These are phyloP conservation scores for Podaxis sp. DNA, from an alignment of 768 basidiomycete species.

Conservation along the genomic window DNA sequence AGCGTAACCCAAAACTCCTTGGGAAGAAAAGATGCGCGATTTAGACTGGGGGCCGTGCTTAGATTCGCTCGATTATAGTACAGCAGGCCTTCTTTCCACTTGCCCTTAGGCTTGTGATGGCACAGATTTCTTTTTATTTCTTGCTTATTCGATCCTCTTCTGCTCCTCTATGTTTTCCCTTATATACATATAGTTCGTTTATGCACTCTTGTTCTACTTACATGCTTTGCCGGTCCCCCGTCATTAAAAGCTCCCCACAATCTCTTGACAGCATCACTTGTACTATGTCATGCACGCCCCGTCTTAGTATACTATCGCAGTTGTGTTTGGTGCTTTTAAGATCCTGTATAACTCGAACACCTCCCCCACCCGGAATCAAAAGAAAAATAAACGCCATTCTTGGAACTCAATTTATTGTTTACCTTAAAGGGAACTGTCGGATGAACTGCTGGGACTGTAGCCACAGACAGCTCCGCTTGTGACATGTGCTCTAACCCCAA, in stretches of 20 bases:
- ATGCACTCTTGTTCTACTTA: constrained; percentile 3
- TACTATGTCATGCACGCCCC: not conserved
- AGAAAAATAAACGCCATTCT: not conserved
- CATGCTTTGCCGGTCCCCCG: constrained; percentile 1
- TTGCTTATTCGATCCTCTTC: constrained; percentile 6
- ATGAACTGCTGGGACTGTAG: not conserved
- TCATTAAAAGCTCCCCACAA: constrained; percentile 9
- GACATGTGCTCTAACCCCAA: constrained; percentile 27
- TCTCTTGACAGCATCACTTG: constrained; percentile 13
- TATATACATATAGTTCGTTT: constrained; percentile 2
- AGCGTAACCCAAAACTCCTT: not conserved
- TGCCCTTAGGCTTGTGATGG: constrained; percentile 5
- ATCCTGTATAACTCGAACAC: not conserved
- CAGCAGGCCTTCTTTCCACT: not conserved
- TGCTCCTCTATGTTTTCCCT: not conserved
- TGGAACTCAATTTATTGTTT: not conserved
- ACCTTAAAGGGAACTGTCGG: not conserved
- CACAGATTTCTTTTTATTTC: not conserved
- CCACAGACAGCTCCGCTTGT: not conserved
- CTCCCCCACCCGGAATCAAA: not conserved
- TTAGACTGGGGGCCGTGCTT: not conserved
- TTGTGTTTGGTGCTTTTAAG: constrained; percentile 10
- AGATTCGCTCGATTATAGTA: not conserved
- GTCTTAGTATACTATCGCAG: constrained; percentile 6
- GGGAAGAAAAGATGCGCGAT: not conserved